A percentile compares a stretch with the other conserved stretches of the same genome.
Evolutionary conservation across 768 basidiomycete species (phyloP).

Genomic region (Aureoboletus auriporus): DNA sequence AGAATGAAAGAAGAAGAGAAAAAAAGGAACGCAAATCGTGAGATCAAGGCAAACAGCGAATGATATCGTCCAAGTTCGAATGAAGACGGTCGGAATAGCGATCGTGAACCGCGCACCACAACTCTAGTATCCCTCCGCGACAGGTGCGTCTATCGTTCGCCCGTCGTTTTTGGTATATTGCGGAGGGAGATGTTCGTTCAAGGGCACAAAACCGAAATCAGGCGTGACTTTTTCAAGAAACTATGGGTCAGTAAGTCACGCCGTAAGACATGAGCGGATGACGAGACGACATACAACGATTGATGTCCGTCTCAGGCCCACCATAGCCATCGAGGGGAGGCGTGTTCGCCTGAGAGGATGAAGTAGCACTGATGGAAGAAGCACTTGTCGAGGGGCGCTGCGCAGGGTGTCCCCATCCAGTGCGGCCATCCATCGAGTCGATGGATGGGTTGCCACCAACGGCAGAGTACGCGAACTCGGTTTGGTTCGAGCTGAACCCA

Average conservation of each 20-base stretch:
- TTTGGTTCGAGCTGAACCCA: conserved; percentile 57
- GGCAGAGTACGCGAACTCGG: conserved; percentile 81
- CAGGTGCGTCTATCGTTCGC: conserved; percentile 42
- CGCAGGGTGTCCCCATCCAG: conserved; percentile 39
- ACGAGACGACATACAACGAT: conserved; percentile 65
- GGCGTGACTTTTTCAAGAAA: conserved; percentile 60
- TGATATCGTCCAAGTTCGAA: conserved; percentile 31
- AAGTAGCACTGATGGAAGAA: conserved; percentile 72
- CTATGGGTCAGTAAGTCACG: conserved; percentile 45
- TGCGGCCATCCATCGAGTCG: conserved; percentile 35
- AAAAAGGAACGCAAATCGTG: conserved; percentile 34
- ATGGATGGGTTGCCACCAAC: conserved; percentile 42
- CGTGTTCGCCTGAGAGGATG: conserved; percentile 79
- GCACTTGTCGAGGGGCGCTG: conserved; percentile 69
- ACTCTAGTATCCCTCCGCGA: conserved; percentile 27
- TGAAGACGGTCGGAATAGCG: conserved; percentile 28
- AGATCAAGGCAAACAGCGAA: conserved; percentile 24
- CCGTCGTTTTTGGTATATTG: conserved; percentile 56
- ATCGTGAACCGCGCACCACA: conserved; percentile 26
- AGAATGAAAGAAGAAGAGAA: conserved; percentile 20
- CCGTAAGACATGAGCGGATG: conserved; percentile 27
- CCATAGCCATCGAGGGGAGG: conserved; percentile 70
- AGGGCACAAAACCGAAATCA: conserved; percentile 79
- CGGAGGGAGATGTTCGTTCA: conserved; percentile 72
- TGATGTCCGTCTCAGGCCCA: conserved; percentile 66